Conservation (phyloP, 148 eudicot genomes). For the Fagopyrum homotropicum region DNA sequence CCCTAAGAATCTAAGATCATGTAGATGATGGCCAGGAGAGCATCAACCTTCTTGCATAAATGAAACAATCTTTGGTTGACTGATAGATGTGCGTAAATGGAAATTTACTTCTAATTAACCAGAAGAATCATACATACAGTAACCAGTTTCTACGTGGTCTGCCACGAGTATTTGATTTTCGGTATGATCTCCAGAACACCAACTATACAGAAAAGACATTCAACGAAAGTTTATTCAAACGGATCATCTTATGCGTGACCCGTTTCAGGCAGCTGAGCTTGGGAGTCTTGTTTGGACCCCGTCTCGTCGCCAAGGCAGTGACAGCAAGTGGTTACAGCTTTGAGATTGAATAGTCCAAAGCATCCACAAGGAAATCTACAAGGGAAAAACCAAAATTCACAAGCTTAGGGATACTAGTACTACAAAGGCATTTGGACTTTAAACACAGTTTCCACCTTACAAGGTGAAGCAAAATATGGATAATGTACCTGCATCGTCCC, state of each 20-base stretch:
- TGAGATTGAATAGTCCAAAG: conserved; percentile 30
- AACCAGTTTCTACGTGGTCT: too few species aligned
- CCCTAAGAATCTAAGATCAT: not conserved
- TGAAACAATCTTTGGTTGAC: not conserved
- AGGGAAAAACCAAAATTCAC: not conserved
- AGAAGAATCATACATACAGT: not conserved
- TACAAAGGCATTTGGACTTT: too few species aligned
- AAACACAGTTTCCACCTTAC: too few species aligned
- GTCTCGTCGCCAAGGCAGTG: not conserved
- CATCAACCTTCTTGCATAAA: not conserved
- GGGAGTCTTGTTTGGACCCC: not conserved
- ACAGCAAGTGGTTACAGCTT: conserved; percentile 27
- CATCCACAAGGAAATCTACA: conserved; percentile 31
- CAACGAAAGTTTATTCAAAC: not conserved
- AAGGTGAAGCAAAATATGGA: not conserved
- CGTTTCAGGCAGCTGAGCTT: not conserved
- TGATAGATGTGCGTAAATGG: not conserved
- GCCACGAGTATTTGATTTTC: not conserved
- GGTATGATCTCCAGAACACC: not conserved
- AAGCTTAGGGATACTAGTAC: too few species aligned
- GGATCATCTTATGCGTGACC: not conserved
- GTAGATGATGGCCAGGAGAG: not conserved
- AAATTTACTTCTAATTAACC: not conserved
- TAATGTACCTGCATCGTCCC: conserved; percentile 75
- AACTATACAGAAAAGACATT: not conserved